Base-by-base conservation (phyloP, 345 rosid species). In the Pelargonium nanum region DNA sequence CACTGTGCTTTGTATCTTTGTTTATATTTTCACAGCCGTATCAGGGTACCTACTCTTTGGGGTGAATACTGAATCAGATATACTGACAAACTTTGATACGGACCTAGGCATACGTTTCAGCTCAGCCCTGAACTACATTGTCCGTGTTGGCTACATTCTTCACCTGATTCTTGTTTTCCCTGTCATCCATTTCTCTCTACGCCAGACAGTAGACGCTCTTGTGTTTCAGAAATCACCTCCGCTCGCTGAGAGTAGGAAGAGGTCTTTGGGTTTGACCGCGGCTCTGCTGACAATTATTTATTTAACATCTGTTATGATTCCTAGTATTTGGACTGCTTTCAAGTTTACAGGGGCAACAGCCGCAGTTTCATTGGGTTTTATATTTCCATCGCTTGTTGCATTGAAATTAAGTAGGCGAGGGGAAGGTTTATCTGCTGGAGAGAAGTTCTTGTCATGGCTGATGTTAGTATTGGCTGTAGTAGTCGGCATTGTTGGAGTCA, bases 311-410 rank as follows among this genome's bases (percentile, higher is more conserved):
- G 87, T 97, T 13, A 78, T 85, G 91, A 81, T 89, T 65, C 99
- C 99, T 7, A 93, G 80, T 56, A 93, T 93, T 69, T 93, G 99
- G 99, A 87, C 88, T 0, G 99, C 97, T 52, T 93, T 93, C 71
- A 93, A 93, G 72, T 93, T 89, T 70, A 93, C 99, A 0, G 99
- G 99, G 25, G 97, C 99, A n/a, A 93, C 99, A 30, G 79, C 97
- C 19, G 99, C 99, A 9, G 94, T 93, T 25, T 87, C 99, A 0
- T 78, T 93, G 57, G 99, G 97, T 61, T 93, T 89, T 61, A 93
- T 81, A 26, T 93, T 93, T 71, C 99, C 99, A 19, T 74, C 97
- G 65, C 85, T 93, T 4, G 68, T 93, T 63, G 91, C 97, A 0
- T 63, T 93, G 66, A 78, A 70, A 72, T 65, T 93, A 69, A 73